Percentiles rank a stretch among this genome's conserved stretches.
phyloP scores from a whole-genome alignment of 441 rosid species.

The Metrosideros polymorpha region DNA sequence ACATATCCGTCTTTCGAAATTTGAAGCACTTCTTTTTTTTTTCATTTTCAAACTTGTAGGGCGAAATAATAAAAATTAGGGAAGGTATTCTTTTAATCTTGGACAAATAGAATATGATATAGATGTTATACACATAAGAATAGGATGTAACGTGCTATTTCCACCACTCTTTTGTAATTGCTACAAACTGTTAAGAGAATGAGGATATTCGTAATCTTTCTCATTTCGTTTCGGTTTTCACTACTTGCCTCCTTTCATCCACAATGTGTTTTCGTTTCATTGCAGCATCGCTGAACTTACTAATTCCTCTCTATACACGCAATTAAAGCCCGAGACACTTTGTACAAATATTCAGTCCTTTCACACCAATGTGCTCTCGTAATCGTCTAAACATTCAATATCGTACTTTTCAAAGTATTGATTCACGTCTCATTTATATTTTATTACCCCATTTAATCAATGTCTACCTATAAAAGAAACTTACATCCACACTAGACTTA shows the following conservation, averaged over 20 bases:
- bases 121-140: neutral
- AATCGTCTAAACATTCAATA: neutral
- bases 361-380: neutral
- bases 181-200: neutral
- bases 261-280: neutral
- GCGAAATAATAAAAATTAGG: neutral
- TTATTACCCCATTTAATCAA: neutral
- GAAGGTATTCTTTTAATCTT: neutral
- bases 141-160: neutral
- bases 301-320: neutral
- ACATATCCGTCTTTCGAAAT: neutral
- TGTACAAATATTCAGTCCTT: fast-evolving
- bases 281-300: neutral
- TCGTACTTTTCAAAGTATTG: neutral
- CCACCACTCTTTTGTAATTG: neutral
- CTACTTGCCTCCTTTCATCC: neutral
- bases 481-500: too few species aligned
- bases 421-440: neutral
- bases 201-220: neutral
- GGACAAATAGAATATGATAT: neutral
- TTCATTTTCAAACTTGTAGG: fast-evolving
- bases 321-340: neutral
- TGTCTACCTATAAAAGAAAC: neutral
- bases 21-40: neutral
- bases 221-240: neutral